Conservation (phyloP, 164 flowering plant species). For the Nymphaea colorata region DNA sequence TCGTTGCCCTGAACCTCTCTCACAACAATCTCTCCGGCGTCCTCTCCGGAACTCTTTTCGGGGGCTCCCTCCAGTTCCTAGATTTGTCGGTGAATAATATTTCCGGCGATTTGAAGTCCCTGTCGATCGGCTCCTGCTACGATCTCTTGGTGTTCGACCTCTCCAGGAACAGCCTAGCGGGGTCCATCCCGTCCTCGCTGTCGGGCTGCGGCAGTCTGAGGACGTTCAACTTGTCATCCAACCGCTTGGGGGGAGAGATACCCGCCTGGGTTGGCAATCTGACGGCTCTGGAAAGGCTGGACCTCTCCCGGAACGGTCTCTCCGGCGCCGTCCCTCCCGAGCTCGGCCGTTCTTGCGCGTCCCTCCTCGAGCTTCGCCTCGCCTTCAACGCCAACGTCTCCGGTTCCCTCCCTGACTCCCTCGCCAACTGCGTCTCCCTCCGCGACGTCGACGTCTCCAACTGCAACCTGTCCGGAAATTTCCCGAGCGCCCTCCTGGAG, state of each 20-base stretch:
- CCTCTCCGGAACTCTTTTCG: conserved; percentile 35
- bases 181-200: conserved; percentile 35
- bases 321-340: conserved; percentile 54
- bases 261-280: conserved; percentile 36
- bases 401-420: conserved; percentile 44
- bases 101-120: conserved; percentile 41
- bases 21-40: conserved; percentile 53
- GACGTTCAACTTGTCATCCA: conserved; percentile 34
- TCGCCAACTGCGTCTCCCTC: conserved; percentile 53
- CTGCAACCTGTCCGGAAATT: conserved; percentile 59
- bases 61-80: conserved; percentile 39
- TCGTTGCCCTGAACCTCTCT: conserved; percentile 40
- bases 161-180: conserved; percentile 42
- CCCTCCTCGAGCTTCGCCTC: conserved; percentile 43
- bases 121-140: conserved; percentile 32
- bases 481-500: conserved; percentile 44
- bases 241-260: conserved; percentile 40
- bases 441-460: conserved; percentile 52
- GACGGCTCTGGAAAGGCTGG: conserved; percentile 40
- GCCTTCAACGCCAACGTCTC: conserved; percentile 48
- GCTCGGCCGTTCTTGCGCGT: conserved; percentile 41
- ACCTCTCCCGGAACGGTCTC: conserved; percentile 57
- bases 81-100: conserved; percentile 75
- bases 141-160: conserved; percentile 47
- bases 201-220: conserved; percentile 48